Base-by-base conservation (phyloP, 768 basidiomycete species). In the Hygrophoropsis aurantiaca region DNA sequence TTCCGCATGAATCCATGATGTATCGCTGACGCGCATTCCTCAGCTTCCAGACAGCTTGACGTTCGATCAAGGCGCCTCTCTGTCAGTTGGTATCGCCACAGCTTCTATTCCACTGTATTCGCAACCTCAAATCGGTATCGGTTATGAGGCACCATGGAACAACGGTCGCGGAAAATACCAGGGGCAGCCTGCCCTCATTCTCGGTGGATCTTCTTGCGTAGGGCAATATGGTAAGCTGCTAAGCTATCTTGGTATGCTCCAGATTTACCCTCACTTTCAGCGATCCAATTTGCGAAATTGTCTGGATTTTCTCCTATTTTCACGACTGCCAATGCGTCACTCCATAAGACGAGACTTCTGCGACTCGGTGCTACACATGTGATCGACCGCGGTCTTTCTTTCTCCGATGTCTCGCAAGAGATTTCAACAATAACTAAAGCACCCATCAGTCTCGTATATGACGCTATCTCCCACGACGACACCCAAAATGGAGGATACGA, bases 91-190 rank as follows among this genome's bases (percentile, higher is more conserved):
- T 1, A 48, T 63, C 30, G 56, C 51, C 11, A 59, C 61, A 11
- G 65, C 64, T 2, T 52, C 54, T 4, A 44, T 49, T 4, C 64
- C 59, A 3, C 57, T 67, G 5, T 67, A 57, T 47, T 53, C 44
- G 4, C 42, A 47, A 15, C 25, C 24, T 34, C 54, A 53, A n/a
- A 30, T 46, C 13, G 50, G 53, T 4, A 44, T 21, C 15, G 54
- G 51, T 5, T 47, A 53, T 24, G 44, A 41, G 6, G 44, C 56
- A 13, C 46, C 48, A 16, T 50, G 58, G 49, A 23, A 39, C n/a
- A 23, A 18, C 23, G 52, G 52, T 1, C 25, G 46, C 32, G 52
- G 51, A 11, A 52, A 51, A 36, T 43, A 55, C 18, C 30, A n/a
- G 2, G 56, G 50, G 16, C 45, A 55, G 40, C 42, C 58, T 9